A percentile compares a stretch with the other conserved stretches of the same genome.
Conservation (phyloP, 768 basidiomycete species). For the Boletus insuetus region DNA sequence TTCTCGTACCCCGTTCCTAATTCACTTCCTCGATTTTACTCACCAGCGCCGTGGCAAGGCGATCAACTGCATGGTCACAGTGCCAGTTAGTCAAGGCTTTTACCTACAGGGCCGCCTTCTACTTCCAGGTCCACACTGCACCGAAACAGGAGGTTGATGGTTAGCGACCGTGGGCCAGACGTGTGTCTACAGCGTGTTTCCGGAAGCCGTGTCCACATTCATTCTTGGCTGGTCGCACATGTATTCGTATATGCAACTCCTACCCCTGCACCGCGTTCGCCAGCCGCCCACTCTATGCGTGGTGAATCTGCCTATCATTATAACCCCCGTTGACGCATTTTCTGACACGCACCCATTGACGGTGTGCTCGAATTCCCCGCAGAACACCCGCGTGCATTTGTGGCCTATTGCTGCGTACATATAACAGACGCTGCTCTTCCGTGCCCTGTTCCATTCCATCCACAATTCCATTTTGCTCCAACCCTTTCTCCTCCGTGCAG, state of each 20-base stretch:
- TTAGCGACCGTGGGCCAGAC: background rate
- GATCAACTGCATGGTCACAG: background rate
- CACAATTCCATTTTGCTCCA: slow-evolving; percentile 8
- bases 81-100: background rate
- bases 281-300: slow-evolving; percentile 11
- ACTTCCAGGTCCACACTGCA: background rate
- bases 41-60: background rate
- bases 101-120: background rate
- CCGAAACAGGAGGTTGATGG: background rate
- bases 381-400: slow-evolving; percentile 12
- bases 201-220: slow-evolving; percentile 3
- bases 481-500: background rate
- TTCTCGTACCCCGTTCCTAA: slow-evolving; percentile 7
- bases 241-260: slow-evolving; percentile 13
- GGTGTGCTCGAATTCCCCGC: slow-evolving; percentile 12
- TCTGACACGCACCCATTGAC: slow-evolving; percentile 6
- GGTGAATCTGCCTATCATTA: slow-evolving; percentile 3
- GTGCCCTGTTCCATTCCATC: slow-evolving; percentile 10
- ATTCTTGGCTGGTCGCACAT: slow-evolving; percentile 18
- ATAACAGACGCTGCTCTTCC: slow-evolving; percentile 16
- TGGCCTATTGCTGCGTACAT: slow-evolving; percentile 15
- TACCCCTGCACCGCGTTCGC: slow-evolving; percentile 14
- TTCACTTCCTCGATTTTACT: slow-evolving; percentile 4
- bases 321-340: slow-evolving; percentile 4
- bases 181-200: slow-evolving; percentile 15